phyloP scores from a whole-genome alignment of 805 yeast genomes.

The Cyberlindnera euphorbiae region DNA sequence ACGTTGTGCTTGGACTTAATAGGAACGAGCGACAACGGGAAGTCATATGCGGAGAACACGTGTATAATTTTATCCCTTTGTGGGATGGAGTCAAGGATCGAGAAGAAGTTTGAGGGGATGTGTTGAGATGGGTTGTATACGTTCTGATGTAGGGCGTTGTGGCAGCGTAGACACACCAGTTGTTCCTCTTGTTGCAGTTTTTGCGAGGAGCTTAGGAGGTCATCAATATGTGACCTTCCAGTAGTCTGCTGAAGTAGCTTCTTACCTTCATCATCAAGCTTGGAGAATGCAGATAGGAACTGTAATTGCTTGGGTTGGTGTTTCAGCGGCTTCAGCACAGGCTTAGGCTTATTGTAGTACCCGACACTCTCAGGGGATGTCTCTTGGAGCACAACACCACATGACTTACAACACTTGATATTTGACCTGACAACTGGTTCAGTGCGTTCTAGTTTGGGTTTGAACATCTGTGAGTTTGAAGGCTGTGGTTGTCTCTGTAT shows the following conservation, averaged over 20 bases:
- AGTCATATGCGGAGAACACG: conserved; percentile 63
- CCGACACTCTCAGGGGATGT: conserved; percentile 36
- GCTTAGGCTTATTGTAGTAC: conserved; percentile 33
- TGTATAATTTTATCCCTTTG: conserved; percentile 45
- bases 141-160: conserved; percentile 44
- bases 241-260: conserved; percentile 10
- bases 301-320: conserved; percentile 16
- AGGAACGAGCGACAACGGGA: conserved; percentile 46
- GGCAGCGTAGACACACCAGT: conserved; percentile 49
- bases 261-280: conserved; percentile 22
- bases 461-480: conserved; percentile 1
- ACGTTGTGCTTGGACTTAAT: conserved; percentile 22
- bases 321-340: conserved; percentile 1
- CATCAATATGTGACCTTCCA: neutral
- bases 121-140: conserved; percentile 33
- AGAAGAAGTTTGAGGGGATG: conserved; percentile 26
- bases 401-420: conserved; percentile 40
- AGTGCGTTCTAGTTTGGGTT: conserved; percentile 5
- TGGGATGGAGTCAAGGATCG: conserved; percentile 35
- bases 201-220: neutral
- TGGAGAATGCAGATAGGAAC: conserved; percentile 18
- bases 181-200: conserved; percentile 2
- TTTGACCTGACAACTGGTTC: neutral
- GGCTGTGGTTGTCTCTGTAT: too few relatives aligned
- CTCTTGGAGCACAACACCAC: conserved; percentile 52